Evolutionary conservation across 371 early-diverging fungal genomes (phyloP).

Genomic region (Actinomortierella wolfii): DNA sequence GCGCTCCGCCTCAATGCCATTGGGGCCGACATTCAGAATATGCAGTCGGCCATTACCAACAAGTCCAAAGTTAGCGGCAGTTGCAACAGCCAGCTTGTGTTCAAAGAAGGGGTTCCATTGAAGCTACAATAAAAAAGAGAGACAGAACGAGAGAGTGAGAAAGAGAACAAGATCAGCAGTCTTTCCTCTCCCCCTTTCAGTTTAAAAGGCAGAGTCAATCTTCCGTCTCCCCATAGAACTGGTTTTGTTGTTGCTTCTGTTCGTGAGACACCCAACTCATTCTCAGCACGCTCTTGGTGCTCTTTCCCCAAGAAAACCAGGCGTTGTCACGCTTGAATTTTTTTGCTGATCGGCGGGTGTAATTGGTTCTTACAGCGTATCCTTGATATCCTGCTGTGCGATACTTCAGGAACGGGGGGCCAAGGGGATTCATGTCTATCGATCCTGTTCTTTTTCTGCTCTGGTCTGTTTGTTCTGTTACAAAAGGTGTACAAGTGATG

Average conservation of each 20-base stretch:
- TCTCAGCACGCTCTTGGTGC: no score
- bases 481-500: no score
- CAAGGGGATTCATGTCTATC: no score
- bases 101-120: constrained; percentile 95
- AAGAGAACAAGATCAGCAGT: background rate
- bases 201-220: background rate
- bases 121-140: constrained; percentile 48
- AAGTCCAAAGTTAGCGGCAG: constrained; percentile 94
- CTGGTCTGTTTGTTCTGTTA: no score
- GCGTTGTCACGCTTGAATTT: background rate
- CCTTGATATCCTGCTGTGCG: constrained; percentile 70
- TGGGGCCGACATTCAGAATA: constrained; percentile 63
- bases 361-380: constrained; percentile 57
- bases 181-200: no score
- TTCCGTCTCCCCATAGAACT: no score
- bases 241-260: no score
- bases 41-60: constrained; percentile 93
- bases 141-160: background rate
- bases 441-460: no score
- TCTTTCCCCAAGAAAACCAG: background rate
- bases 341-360: background rate
- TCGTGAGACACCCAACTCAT: no score
- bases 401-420: constrained; percentile 54
- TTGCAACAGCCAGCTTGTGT: constrained; percentile 83
- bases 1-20: constrained; percentile 66